Evolutionary conservation across 2,329 filamentous ascomycete genomes (phyloP).

Genomic region (Paecilomyces dactylethromorphus): DNA sequence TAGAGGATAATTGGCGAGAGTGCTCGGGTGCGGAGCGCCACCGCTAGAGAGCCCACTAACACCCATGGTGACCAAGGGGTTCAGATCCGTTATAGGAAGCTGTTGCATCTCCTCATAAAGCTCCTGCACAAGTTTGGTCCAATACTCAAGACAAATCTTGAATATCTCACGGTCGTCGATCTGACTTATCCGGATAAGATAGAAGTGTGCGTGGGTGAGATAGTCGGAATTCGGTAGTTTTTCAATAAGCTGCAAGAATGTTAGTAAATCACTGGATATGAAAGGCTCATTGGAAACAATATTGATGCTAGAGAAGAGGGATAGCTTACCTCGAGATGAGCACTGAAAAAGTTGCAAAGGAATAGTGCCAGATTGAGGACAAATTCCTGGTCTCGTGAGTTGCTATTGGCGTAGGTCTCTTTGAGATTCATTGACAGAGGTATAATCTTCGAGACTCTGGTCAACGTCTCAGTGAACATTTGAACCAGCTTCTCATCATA

Average conservation of each 20-base stretch:
- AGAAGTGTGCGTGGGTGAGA: slow-evolving; percentile 93
- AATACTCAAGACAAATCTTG: slow-evolving; percentile 98
- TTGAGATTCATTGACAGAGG: slow-evolving; percentile 86
- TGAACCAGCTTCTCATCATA: slow-evolving; percentile 95
- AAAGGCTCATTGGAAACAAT: neutral
- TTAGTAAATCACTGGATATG: slow-evolving; percentile 14
- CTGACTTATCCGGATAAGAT: slow-evolving; percentile 95
- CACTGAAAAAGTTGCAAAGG: slow-evolving; percentile 92
- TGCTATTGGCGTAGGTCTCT: slow-evolving; percentile 83
- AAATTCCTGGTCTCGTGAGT: slow-evolving; percentile 91
- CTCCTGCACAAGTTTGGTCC: slow-evolving; percentile 96
- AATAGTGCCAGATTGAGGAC: slow-evolving; percentile 95
- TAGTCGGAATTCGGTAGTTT: slow-evolving; percentile 93
- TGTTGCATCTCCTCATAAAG: slow-evolving; percentile 99
- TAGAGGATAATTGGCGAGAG: slow-evolving; percentile 85
- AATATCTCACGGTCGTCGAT: slow-evolving; percentile 99
- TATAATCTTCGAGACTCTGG: slow-evolving; percentile 87
- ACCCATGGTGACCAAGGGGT: slow-evolving; percentile 77
- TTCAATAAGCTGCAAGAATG: slow-evolving; percentile 66
- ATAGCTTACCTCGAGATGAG: slow-evolving; percentile 70
- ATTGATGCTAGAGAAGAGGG: neutral
- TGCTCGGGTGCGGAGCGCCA: slow-evolving; percentile 74
- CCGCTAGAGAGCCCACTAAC: slow-evolving; percentile 64
- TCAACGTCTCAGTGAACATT: slow-evolving; percentile 97
- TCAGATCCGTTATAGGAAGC: slow-evolving; percentile 85